Percentiles rank a stretch among this genome's conserved stretches.
These are phyloP conservation scores for Musa schizocarpa DNA, from an alignment of 176 grass and related monocot genomes.

Conservation along the genomic window DNA sequence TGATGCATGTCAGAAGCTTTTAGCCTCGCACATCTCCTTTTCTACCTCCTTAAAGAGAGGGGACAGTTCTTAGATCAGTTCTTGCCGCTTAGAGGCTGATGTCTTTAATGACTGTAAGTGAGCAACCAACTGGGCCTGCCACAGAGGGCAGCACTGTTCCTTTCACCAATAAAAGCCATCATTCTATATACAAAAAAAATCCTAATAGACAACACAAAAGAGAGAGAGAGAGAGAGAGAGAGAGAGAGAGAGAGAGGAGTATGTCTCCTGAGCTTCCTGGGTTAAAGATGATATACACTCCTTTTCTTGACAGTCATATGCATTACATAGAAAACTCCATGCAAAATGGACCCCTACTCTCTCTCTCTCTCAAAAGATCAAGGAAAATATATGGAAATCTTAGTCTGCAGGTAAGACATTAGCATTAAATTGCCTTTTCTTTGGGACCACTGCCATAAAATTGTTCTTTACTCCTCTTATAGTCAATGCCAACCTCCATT, in stretches of 20 bases:
- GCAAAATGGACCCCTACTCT: background rate
- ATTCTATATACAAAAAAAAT: too few species aligned
- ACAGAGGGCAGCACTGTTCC: too few species aligned
- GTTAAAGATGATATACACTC: background rate
- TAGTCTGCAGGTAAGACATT: background rate
- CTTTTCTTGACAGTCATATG: background rate
- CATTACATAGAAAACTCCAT: background rate
- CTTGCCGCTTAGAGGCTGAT: too few species aligned
- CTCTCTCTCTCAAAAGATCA: too few species aligned
- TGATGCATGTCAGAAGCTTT: too few species aligned
- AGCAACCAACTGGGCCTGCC: too few species aligned
- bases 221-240: background rate
- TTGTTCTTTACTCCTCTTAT: background rate
- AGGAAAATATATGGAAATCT: background rate
- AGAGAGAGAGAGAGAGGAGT: background rate
- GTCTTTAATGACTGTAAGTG: too few species aligned
- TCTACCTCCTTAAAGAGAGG: too few species aligned
- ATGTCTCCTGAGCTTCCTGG: background rate
- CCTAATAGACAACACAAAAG: too few species aligned
- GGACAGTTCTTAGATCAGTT: too few species aligned
- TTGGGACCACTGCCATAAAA: background rate
- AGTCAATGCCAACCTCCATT: background rate
- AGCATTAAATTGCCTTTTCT: slow-evolving; percentile 1
- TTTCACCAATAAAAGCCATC: too few species aligned
- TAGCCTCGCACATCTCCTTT: too few species aligned